Evolutionary conservation across 2,329 filamentous ascomycete species (phyloP), one percentile per base, ranked within the genome.

Genomic region (Lecanicillium sp.): DNA sequence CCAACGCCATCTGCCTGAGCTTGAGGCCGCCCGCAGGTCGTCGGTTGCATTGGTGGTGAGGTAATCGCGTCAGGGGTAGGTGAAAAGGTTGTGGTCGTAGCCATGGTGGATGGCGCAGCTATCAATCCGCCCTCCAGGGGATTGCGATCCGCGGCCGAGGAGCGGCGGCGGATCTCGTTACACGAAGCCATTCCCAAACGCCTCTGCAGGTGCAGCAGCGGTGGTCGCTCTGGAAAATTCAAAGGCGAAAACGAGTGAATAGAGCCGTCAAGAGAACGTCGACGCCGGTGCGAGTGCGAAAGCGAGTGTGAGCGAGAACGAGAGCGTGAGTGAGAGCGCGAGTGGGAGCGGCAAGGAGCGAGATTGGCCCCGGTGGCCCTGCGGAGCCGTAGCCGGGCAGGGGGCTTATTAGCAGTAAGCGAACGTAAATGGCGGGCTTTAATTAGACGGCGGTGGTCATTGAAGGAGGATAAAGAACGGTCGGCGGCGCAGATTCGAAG

Each of bases 401-500:
- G 53, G 52, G 56, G 59, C 46, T 52, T 54, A 42, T 60, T 64
- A 55, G 64, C 56, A 52, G 60, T 59, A 51, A 64, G 54, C 44
- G 63, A 61, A 60, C 60, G 64, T 51, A 22, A 29, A 14, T 60
- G 48, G 48, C 61, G 51, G 39, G 50, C 45, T 46, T 54, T 59
- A 43, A 58, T 60, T 47, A 67, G 52, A 46, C 61, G 61, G 47
- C 58, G 57, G 43, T 63, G 57, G 47, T 70, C 63, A 59, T 68
- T 52, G 46, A 67, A 57, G 52, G 70, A 58, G 55, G 61, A 51
- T 56, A 57, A 59, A 49, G 64, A 64, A 51, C 64, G 61, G 55
- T 67, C 63, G 48, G 62, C 55, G 52, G 64, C 62, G 54, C 68
- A 72, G 47, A 69, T 58, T 54, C 61, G 58, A 42, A 71, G 52